Base-by-base conservation (phyloP, 768 basidiomycete species). In the Auricularia sp. region DNA sequence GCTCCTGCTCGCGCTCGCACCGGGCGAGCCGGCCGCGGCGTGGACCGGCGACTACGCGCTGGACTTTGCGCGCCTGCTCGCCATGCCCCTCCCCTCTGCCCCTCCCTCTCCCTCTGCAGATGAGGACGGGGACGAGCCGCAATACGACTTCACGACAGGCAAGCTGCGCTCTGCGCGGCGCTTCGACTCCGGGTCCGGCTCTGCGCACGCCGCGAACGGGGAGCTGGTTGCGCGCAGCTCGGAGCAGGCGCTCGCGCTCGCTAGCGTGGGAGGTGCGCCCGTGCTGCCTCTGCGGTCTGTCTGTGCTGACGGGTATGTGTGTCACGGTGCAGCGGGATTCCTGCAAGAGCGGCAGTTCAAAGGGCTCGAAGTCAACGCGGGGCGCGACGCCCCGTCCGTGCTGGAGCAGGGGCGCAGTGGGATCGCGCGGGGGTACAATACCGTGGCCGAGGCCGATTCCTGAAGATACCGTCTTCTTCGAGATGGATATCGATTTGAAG, bases 361-460 rank as follows among this genome's bases (percentile, higher is more conserved):
- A 53, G 96, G 96, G 1, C 78, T 98, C 33, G 95, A 98, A 65
- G 76, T 83, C 23, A 81, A 89, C 8, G 69, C 87, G 11, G 93
- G 91, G 0, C 78, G 90, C 72, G 91, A 96, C 70, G 82, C 79
- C 1, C 94, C 95, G 0, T 84, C 88, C 66, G 73, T 87, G 47
- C 74, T 98, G 65, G 92, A 97, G 75, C 90, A 96, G 73, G 96
- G 96, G 0, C 77, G 93, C 58, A 90, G 84, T 68, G 96, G 96
- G 4, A 88, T 96, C 58, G 93, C 96, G 44, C 82, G 88, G 66
- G 92, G 90, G 10, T 98, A 98, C 72, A 81, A 81, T 18, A 51
- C 47, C 21, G 47, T 51, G 11, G 47, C 47, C 6, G 47, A 51
- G 47, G 39, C 39, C 8, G 7, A 14, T 8, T 42, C 39, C 39